These are phyloP conservation scores for Trichoderma asperellum DNA, from an alignment of 2,329 filamentous ascomycete species.

Conservation along the genomic window DNA sequence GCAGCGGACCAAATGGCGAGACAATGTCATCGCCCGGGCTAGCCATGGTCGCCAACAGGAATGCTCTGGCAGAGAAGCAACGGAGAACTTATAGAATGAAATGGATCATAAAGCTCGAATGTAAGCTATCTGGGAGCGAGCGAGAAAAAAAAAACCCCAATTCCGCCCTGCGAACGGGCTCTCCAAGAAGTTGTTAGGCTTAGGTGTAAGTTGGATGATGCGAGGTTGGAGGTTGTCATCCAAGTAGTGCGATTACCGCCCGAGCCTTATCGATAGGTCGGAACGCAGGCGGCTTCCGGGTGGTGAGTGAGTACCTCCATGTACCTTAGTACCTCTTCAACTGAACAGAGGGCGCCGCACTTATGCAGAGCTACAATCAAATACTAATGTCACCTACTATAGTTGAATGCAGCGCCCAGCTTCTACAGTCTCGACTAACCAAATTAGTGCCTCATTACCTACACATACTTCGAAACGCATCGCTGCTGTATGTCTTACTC, in stretches of 20 bases:
- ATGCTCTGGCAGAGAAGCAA: background rate
- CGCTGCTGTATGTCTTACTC: background rate
- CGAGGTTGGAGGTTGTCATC: slow-evolving; percentile 23
- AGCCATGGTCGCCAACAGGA: slow-evolving; percentile 37
- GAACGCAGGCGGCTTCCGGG: slow-evolving; percentile 1
- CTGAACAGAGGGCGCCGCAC: too few relatives aligned
- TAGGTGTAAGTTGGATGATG: slow-evolving; percentile 8
- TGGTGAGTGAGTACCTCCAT: background rate
- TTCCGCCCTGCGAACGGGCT: background rate
- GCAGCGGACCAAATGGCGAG: slow-evolving; percentile 59
- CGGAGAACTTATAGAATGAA: background rate
- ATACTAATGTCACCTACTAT: background rate
- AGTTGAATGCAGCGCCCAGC: background rate
- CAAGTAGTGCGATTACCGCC: background rate
- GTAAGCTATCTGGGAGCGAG: background rate
- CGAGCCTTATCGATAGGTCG: slow-evolving; percentile 24
- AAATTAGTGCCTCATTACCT: background rate
- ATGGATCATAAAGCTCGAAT: background rate
- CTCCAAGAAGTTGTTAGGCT: slow-evolving; percentile 15
- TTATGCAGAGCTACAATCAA: background rate
- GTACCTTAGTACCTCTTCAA: background rate
- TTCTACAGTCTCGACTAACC: background rate
- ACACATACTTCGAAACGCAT: background rate
- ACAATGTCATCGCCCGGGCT: slow-evolving; percentile 43
- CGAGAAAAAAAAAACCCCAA: background rate